Base-by-base conservation (phyloP, 352 stramenopile genomes). In the Elongisporangium prolatum region DNA sequence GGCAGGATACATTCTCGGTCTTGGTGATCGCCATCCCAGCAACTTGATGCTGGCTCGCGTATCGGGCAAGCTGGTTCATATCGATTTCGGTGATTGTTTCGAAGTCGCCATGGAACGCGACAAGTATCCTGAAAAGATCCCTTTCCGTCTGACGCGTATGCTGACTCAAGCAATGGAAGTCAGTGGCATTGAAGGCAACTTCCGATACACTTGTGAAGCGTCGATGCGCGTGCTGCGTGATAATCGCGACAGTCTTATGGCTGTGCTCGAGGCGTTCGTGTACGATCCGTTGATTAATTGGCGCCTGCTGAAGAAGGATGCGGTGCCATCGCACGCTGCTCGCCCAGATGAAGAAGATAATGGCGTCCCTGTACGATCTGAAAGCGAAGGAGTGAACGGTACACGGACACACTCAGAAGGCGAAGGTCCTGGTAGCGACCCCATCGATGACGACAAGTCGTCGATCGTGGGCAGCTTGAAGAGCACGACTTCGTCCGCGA, bases 111-210 rank as follows among this genome's bases (percentile, higher is more conserved):
- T 99, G 96, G 91, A 99, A 59, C 87, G 98, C 48, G 97, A 99
- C 54, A 99, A 99, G 75, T 99, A 98, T 67, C 98, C 98, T 0
- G 98, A 99, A 73, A 99, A 97, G 64, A 97, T 99, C 22, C 98
- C 98, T n/a, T 99, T 99, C 80, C 95, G 98, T 16, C 81, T 99
- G 11, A 99, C 98, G 44, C 87, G 98, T 34, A 99, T 99, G 97
- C 84, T 99, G 8, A 93, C 83, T 18, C 79, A 94, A 56, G 98
- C 97, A 20, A 99, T 99, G 98, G 98, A 99, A 77, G 97, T 99
- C 49, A 98, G 93, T 48, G 98, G 98, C 16, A 98, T 99, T 54
- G 97, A 99, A 76, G 98, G 98, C 59, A 99, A 97, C 64, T 99
- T 99, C 76, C 84, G 97, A 4, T 98, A 92, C 67, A 99, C 97